phyloP scores from a whole-genome alignment of 176 grass and related monocot species.

The Aegilops longissima region DNA sequence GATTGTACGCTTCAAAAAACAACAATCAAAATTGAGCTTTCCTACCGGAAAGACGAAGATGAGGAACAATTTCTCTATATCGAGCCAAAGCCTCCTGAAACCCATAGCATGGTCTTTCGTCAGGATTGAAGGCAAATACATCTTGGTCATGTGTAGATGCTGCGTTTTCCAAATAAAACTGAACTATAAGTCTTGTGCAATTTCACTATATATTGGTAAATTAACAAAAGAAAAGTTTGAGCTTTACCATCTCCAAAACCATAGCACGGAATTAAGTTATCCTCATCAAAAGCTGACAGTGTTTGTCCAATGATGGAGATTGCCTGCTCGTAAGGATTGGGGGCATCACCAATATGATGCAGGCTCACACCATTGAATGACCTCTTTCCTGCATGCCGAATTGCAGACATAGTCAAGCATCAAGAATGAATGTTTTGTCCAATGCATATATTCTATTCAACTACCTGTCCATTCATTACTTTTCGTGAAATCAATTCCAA shows the following conservation, averaged over 20 bases:
- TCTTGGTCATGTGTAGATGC: slow-evolving; percentile 88
- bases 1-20: neutral
- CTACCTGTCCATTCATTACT: slow-evolving; percentile 86
- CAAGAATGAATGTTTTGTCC: neutral
- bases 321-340: slow-evolving; percentile 90
- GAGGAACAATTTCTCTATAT: slow-evolving; percentile 80
- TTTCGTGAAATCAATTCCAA: slow-evolving; percentile 87
- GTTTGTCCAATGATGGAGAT: slow-evolving; percentile 86
- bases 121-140: slow-evolving; percentile 78
- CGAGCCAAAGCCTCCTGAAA: slow-evolving; percentile 73
- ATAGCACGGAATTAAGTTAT: slow-evolving; percentile 96
- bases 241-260: slow-evolving; percentile 93
- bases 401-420: slow-evolving; percentile 1
- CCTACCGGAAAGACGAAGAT: slow-evolving; percentile 78
- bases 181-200: slow-evolving; percentile 1
- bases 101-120: slow-evolving; percentile 76
- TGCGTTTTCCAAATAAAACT: slow-evolving; percentile 40
- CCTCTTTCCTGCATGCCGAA: slow-evolving; percentile 43
- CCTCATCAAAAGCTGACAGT: slow-evolving; percentile 84
- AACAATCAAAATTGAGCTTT: slow-evolving; percentile 23
- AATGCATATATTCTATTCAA: slow-evolving; percentile 9
- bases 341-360: slow-evolving; percentile 67
- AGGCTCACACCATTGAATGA: slow-evolving; percentile 72
- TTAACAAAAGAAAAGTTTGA: slow-evolving; percentile 20
- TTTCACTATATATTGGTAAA: neutral